Base-by-base conservation (phyloP, 2,329 filamentous ascomycete genomes). In the Trichoderma lentiforme region DNA sequence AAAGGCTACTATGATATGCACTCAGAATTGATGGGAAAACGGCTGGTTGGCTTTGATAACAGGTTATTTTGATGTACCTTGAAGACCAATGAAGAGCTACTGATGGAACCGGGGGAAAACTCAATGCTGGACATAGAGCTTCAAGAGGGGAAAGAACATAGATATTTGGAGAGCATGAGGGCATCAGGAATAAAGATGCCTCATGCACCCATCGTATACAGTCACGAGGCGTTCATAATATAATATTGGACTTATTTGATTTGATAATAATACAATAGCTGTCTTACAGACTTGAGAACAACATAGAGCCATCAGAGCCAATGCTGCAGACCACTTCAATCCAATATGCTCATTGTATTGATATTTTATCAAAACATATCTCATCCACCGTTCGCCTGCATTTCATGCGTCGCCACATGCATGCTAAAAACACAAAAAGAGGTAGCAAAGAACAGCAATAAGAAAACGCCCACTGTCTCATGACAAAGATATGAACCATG, bases 381-480 rank as follows among this genome's bases (percentile, higher is more conserved):
- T 65, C 58, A 72, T 58, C 71, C 65, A 56, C 61, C 60, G 15
- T 70, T 70, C 68, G 51, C 57, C 66, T 61, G 71, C 71, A 70
- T 70, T 34, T 60, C 65, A 72, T 72, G 71, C 53, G 60, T 64
- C 47, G 64, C 70, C 62, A 62, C 67, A 60, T 71, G 73, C 71
- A 74, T 75, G 70, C 73, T 63, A 15, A 32, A 34, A 61, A 51
- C 15, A 21, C 30, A 43, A 18, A 43, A 28, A 36, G 26, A 43
- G 39, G 39, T 8, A 43, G 39, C 39, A 21, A 66, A 67, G 56
- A 18, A 26, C 36, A 47, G 39, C 39, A 51, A 60, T 24, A 47
- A 47, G 66, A 57, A 53, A 72, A 63, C 61, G 47, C 71, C 74
- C 67, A 72, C 67, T 70, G 72, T 69, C 62, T 56, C 70, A 71